Base-by-base conservation (phyloP, 73 alveolate genomes). In the Paramecium biaurelia region DNA sequence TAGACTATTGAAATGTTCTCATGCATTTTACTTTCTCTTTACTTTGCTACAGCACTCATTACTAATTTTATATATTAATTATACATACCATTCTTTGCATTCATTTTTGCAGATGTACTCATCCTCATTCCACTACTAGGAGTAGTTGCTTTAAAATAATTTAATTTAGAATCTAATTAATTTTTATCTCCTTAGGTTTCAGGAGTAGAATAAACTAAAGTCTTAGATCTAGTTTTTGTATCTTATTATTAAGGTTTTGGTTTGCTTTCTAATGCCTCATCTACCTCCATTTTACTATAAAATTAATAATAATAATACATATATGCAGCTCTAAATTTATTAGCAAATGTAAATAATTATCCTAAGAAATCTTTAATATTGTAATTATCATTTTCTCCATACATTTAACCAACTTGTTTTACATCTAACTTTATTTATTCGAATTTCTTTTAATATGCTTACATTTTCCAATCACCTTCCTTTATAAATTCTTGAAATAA, bases 1-100 rank as follows among this genome's bases (percentile, higher is more conserved):
- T 53, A 23, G 11, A 63, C 84, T 11, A 63, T 30, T 23, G 84
- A 26, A 12, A 63, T 63, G 24, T 63, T 7, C 28, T 63, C 84
- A 63, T 63, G 84, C 84, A 63, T 63, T 47, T 79, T 79, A 47
- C 90, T 79, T 23, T 79, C 90, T 15, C 90, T 79, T 47, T 79
- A 43, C 47, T 79, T 79, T 7, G 49, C 74, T 8, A 79, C 56
- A 24, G 28, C 49, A 79, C 63, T 30, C 56, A 79, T 10, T 10
- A 79, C 90, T 79, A 43, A 4, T 14, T 0, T 30, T 32, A 4
- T 8, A 42, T 37, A n/a, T 20, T 14, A 30, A 28, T 34, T 4
- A 79, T 18, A 8, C 4, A 42, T 79, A 79, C 90, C 90, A 79
- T 79, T 79, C 14, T 79, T 43, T 11, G 56, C 90, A 47, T 79